phyloP scores from a whole-genome alignment of 2,329 filamentous ascomycete genomes.

The Diaporthe capsici region DNA sequence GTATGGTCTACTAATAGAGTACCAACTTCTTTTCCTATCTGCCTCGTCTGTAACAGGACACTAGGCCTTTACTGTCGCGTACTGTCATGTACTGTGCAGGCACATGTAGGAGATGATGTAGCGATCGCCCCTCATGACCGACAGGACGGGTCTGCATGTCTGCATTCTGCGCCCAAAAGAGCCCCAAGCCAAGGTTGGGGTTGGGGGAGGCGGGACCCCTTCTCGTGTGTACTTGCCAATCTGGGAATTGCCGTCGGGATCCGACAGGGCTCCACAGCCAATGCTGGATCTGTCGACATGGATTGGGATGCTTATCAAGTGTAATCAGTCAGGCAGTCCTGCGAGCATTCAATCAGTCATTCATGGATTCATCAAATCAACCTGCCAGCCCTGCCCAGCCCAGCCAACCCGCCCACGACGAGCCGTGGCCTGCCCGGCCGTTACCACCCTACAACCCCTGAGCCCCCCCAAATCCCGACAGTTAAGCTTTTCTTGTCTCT shows the following conservation, averaged over 20 bases:
- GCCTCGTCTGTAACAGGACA: background rate
- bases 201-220: slow-evolving; percentile 9
- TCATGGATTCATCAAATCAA: slow-evolving; percentile 23
- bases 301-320: slow-evolving; percentile 14
- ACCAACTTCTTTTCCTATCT: background rate
- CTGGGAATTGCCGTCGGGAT: slow-evolving; percentile 19
- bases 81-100: slow-evolving; percentile 9
- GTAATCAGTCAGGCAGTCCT: slow-evolving; percentile 5
- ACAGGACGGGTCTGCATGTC: background rate
- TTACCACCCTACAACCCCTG: background rate
- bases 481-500: slow-evolving; percentile 23
- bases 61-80: background rate
- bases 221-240: slow-evolving; percentile 42
- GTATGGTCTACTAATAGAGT: background rate
- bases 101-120: slow-evolving; percentile 36
- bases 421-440: background rate
- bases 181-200: slow-evolving; percentile 22
- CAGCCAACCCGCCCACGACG: background rate
- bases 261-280: background rate
- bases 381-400: background rate
- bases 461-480: background rate
- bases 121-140: slow-evolving; percentile 35
- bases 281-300: slow-evolving; percentile 12
- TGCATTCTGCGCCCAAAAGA: background rate
- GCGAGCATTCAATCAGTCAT: slow-evolving; percentile 33